These are phyloP conservation scores for Combretum micranthum DNA, from an alignment of 345 rosid genomes.

Conservation along the genomic window DNA sequence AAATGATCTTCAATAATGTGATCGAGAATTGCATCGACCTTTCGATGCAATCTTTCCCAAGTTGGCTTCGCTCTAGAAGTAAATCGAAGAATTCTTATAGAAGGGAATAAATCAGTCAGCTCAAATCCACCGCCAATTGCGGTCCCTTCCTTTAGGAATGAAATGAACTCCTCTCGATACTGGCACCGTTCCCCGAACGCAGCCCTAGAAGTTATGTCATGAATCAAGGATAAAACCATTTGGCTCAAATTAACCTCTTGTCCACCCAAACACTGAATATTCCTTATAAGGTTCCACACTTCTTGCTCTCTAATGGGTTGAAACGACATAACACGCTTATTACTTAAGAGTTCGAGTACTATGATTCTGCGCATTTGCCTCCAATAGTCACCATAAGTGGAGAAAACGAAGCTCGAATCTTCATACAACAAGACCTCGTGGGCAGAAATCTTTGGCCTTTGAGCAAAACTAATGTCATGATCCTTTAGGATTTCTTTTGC, in stretches of 20 bases:
- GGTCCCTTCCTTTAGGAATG: conserved; percentile 15
- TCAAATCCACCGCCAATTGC: conserved; percentile 18
- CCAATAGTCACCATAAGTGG: conserved; percentile 13
- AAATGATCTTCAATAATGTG: conserved; percentile 24
- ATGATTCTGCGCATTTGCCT: conserved; percentile 10
- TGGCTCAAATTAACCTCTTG: conserved; percentile 11
- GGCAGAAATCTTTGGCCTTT: conserved; percentile 20
- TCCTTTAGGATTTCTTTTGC: conserved; percentile 22
- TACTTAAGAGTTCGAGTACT: conserved; percentile 6
- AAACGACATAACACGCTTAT: conserved; percentile 6
- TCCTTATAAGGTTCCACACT: conserved; percentile 8
- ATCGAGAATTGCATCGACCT: conserved; percentile 19
- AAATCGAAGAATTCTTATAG: conserved; percentile 13
- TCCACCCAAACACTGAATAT: conserved; percentile 1
- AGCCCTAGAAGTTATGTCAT: conserved; percentile 18
- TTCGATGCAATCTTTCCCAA: conserved; percentile 7
- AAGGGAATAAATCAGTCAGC: conserved; percentile 24
- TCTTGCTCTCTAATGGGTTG: conserved; percentile 10
- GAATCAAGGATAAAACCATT: conserved; percentile 10
- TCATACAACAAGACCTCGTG: conserved; percentile 12
- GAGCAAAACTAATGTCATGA: conserved; percentile 22
- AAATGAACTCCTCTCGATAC: conserved; percentile 9
- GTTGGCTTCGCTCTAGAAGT: conserved; percentile 15
- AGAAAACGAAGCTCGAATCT: conserved; percentile 17
- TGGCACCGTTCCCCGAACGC: conserved; percentile 24